Base-by-base conservation (phyloP, 2,329 filamentous ascomycete species). In the Penicillium sp. region DNA sequence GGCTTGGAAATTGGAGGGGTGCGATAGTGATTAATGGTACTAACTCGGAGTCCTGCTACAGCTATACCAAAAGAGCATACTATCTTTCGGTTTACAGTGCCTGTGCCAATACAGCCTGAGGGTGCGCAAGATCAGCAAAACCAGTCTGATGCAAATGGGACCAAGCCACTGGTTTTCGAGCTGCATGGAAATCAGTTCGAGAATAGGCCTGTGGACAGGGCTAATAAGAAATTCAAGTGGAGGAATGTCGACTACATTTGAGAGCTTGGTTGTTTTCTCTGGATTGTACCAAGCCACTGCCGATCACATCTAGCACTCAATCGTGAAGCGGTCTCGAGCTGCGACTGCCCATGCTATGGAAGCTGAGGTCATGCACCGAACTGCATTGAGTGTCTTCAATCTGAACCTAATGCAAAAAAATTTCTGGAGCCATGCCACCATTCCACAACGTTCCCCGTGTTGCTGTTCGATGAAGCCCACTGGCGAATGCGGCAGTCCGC, bases 41-140 rank as follows among this genome's bases (percentile, higher is more conserved):
- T 56, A 18, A 47, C 38, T 41, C 3, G 10, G 16, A n/a, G 23
- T 34, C n/a, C 30, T 48, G 32, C 16, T 50, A 26, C 47, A 83
- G 80, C 84, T 38, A 80, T 97, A 53, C 93, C 94, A 3, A 99
- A 99, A 70, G 91, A 96, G 69, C 87, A 91, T 36, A 93, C 91
- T 0, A 80, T 93, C 16, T 97, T 99, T 66, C 82, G 85, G 18
- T 84, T 97, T 61, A 80, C 84, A 59, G 79, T 97, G 9, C 84
- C 87, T 1, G 70, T 80, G 14, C 69, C 68, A 4, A 62, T 54
- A 1, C 34, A 55, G 5, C 59, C 60, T 58, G 54, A 63, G 55
- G 56, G 65, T 14, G 48, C 47, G 8, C 14, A 26, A 30, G 34
- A 53, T 50, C 29, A 61, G 18, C 30, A 43, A 27, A 34, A 78